phyloP scores from a whole-genome alignment of 139 green algal species.

The Chlamydomonas incerta region DNA sequence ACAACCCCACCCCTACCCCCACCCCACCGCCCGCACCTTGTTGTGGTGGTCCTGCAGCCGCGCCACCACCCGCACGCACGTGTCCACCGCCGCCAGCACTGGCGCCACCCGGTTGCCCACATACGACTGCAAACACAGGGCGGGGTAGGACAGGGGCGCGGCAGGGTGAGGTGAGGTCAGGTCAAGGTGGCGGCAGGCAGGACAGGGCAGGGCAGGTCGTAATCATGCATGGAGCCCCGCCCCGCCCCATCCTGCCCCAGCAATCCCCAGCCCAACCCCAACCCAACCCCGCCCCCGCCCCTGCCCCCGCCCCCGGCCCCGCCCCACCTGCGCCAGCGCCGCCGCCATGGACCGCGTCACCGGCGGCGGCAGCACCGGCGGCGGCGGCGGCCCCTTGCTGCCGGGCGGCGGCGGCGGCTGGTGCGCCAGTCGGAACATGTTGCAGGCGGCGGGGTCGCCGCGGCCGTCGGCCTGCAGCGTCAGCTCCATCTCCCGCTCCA shows the following conservation, averaged over 20 bases:
- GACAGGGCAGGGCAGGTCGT: too few species aligned
- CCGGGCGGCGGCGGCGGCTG: constrained; percentile 17
- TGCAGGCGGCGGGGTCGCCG: not conserved
- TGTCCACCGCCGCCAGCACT: not conserved
- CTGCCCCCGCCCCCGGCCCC: too few species aligned
- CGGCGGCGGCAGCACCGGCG: constrained; percentile 7
- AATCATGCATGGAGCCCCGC: too few species aligned
- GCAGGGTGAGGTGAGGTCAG: not conserved
- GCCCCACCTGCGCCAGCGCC: constrained; percentile 18
- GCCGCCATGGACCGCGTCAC: constrained; percentile 16
- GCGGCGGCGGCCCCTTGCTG: not conserved
- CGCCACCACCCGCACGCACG: not conserved
- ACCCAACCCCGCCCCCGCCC: too few species aligned
- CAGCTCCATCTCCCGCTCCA: constrained; percentile 34
- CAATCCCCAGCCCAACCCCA: too few species aligned
- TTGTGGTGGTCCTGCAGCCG: constrained; percentile 29
- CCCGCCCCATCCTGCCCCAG: too few species aligned
- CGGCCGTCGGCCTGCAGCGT: not conserved
- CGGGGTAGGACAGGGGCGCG: not conserved
- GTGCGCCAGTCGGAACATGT: constrained; percentile 30
- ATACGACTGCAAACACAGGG: not conserved
- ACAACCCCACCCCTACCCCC: too few species aligned
- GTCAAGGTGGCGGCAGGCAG: too few species aligned
- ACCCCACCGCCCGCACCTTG: not conserved
- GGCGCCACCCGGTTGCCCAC: constrained; percentile 1